phyloP scores from a whole-genome alignment of 768 basidiomycete genomes.

The Tricholomella constricta region DNA sequence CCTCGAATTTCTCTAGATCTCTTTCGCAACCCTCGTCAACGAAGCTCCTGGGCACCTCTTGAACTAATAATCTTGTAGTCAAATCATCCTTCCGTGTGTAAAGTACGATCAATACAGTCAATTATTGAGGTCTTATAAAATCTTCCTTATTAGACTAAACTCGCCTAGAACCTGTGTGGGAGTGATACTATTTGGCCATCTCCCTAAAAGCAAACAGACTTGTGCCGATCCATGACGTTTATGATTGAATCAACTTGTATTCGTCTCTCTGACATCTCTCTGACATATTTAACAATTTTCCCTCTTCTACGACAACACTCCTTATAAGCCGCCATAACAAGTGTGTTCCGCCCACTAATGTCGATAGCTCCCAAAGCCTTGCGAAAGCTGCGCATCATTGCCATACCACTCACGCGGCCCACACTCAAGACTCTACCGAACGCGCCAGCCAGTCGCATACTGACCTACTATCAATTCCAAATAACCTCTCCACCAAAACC shows the following conservation, averaged over 20 bases:
- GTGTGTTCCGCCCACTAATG: no score
- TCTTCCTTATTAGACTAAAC: no score
- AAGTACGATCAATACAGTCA: no score
- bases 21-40: conserved; percentile 7
- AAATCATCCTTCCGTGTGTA: no score
- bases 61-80: no score
- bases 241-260: background rate
- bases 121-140: no score
- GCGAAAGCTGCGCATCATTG: conserved; percentile 45
- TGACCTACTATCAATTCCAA: conserved; percentile 51
- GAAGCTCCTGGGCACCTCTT: conserved; percentile 4
- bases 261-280: background rate
- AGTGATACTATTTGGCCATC: background rate
- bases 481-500: conserved; percentile 22
- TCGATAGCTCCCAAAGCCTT: conserved; percentile 26
- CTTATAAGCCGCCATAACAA: no score
- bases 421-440: conserved; percentile 13
- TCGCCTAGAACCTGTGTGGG: no score
- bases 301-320: no score
- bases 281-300: no score
- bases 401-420: conserved; percentile 46
- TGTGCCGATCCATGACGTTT: conserved; percentile 11
- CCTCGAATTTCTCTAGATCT: conserved; percentile 2
- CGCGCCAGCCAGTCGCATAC: conserved; percentile 16
- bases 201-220: conserved; percentile 1